Conservation (phyloP, 495 filamentous ascomycete species). For the Venustampulla echinocandica region DNA sequence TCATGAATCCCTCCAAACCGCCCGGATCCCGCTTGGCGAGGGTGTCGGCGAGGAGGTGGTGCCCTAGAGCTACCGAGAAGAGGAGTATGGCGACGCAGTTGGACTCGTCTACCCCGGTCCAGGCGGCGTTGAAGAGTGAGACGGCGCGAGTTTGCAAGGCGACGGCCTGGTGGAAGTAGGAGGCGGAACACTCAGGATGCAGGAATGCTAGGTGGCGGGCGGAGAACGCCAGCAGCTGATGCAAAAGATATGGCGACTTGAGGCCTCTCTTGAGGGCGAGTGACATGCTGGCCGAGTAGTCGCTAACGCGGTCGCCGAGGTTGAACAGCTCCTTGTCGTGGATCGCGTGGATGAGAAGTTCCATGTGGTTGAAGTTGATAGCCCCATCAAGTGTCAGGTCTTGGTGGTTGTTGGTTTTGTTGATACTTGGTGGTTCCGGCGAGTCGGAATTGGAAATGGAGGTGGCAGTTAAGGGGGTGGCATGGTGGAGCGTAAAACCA, state of each 20-base stretch:
- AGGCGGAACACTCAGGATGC: background rate
- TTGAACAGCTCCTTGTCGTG: no score
- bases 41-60: background rate
- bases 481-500: no score
- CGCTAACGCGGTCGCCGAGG: no score
- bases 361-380: no score
- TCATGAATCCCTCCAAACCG: background rate
- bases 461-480: no score
- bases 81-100: background rate
- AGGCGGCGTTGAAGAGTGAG: background rate
- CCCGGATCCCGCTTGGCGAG: background rate
- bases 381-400: no score
- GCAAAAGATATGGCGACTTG: background rate
- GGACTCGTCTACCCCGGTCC: background rate
- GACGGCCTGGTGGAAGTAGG: background rate
- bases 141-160: background rate
- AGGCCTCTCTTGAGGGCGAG: no score
- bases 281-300: no score
- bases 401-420: no score
- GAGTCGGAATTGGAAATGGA: no score
- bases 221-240: background rate
- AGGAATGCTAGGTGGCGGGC: background rate
- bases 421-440: no score
- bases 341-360: no score
- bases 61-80: background rate